Conservation (phyloP, 2,329 filamentous ascomycete species). For the Chaetothyriales sp. region DNA sequence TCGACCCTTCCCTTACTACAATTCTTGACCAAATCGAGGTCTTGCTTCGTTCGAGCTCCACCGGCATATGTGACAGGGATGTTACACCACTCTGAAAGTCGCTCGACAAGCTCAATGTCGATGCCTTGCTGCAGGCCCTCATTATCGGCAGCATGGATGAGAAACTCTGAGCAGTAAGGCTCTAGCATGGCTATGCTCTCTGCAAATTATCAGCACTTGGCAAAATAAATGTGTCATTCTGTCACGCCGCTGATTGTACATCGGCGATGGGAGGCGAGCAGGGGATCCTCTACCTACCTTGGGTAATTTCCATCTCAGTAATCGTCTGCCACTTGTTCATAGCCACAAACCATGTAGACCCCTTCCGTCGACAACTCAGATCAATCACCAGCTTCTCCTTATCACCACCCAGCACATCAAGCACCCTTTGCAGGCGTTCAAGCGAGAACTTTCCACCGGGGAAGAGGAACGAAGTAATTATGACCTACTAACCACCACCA, state of each 20-base stretch:
- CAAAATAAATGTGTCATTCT: neutral
- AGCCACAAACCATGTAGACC: conserved; percentile 79
- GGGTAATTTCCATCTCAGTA: conserved; percentile 85
- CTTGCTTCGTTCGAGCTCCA: conserved; percentile 68
- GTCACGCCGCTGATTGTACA: conserved; percentile 2
- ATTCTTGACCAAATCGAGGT: conserved; percentile 66
- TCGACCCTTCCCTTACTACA: conserved; percentile 74
- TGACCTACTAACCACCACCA: conserved; percentile 51
- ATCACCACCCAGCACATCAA: conserved; percentile 59
- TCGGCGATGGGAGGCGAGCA: neutral
- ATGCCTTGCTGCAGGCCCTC: conserved; percentile 87
- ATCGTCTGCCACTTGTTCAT: conserved; percentile 99
- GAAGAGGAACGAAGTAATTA: conserved; percentile 92
- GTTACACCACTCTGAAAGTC: conserved; percentile 68
- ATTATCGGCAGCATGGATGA: conserved; percentile 94
- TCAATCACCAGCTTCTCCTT: conserved; percentile 81
- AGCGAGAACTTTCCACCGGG: conserved; percentile 71
- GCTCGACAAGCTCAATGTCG: conserved; percentile 67
- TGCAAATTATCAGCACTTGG: conserved; percentile 24
- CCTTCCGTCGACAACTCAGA: conserved; percentile 71
- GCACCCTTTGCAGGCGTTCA: conserved; percentile 57
- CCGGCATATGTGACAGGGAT: conserved; percentile 95
- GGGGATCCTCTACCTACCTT: conserved; percentile 44
- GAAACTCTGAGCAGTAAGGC: conserved; percentile 88
- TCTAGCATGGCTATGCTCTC: conserved; percentile 70